Base-by-base conservation (phyloP, 371 early-diverging fungal genomes). In the Mortierella sp. region DNA sequence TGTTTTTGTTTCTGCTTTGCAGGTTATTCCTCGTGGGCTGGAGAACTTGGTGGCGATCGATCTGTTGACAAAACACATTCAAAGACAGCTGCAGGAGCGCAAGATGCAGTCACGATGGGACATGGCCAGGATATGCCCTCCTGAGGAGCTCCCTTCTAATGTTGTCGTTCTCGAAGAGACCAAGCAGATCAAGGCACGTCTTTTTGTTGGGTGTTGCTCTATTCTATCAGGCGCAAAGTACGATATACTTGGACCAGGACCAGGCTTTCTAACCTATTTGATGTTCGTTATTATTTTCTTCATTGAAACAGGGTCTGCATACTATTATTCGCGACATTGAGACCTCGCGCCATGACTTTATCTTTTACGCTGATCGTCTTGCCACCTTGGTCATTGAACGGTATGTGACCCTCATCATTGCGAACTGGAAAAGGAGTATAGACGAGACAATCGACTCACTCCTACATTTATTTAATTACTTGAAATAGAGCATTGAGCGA, bases 21-120 rank as follows among this genome's bases (percentile, higher is more conserved):
- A 92, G 92, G 96, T 97, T 73, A 95, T 97, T 79, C 98, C 98
- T 16, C 93, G 97, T 76, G 97, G 97, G 16, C 87, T 96, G 50
- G 97, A 97, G 77, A 98, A 98, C 89, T 87, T 90, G 71, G 96
- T 96, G 37, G 98, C 98, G 5, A 97, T 98, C 80, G 96, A 96
- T 82, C 90, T 98, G 71, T 94, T 97, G 82, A 95, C 95, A 37
- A 95, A 97, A 79, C 96, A 97, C 75, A 92, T 98, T 67, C 91
- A 92, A 78, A 93, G 94, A 16, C 96, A 97, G 89, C 90, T 98
- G 31, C 90, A 95, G 74, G 95, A 95, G 55, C 92, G 93, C 73
- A 91, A 90, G 43, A 87, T 93, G 37, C 89, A 90, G 67, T 89
- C 96, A 48, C 92, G 96, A 19, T 93, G 93, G 92, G 91, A 90